Evolutionary conservation across 2,329 filamentous ascomycete species (phyloP).

Genomic region (Metarhizium guizhouense): DNA sequence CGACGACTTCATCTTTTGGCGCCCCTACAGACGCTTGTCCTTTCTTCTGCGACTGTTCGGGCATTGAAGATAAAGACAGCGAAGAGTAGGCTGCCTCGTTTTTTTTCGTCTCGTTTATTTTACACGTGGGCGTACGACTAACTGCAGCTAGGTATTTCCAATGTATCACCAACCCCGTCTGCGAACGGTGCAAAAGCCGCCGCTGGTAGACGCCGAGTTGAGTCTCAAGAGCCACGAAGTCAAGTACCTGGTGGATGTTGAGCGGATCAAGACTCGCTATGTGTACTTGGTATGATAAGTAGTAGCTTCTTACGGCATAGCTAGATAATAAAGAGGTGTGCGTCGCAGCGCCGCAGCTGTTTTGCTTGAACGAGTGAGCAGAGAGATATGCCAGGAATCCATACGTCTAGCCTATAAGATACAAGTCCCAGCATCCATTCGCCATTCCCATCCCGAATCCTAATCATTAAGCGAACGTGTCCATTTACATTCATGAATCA

Average conservation of each 20-base stretch:
- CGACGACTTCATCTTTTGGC: background rate
- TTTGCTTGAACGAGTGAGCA: background rate
- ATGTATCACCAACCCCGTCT: constrained; percentile 22
- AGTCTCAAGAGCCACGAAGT: background rate
- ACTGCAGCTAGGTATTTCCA: constrained; percentile 19
- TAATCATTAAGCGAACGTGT: background rate
- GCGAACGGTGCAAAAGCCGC: constrained; percentile 12
- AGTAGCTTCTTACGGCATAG: background rate
- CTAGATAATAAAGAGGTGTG: background rate
- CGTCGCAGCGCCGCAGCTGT: background rate
- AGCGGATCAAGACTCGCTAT: background rate
- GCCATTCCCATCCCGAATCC: background rate
- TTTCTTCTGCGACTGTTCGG: constrained; percentile 17
- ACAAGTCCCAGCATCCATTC: background rate
- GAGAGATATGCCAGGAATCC: background rate
- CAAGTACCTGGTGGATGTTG: background rate
- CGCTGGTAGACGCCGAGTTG: background rate
- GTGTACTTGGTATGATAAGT: background rate
- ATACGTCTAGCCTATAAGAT: background rate
- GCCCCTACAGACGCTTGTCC: constrained; percentile 9
- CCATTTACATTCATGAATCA: background rate
- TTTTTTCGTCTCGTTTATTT: background rate
- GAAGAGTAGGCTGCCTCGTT: constrained; percentile 16
- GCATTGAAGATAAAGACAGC: constrained; percentile 18
- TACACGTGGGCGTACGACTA: background rate